Evolutionary conservation across 495 filamentous ascomycete species (phyloP).

Genomic region (Penicilliopsis zonata): DNA sequence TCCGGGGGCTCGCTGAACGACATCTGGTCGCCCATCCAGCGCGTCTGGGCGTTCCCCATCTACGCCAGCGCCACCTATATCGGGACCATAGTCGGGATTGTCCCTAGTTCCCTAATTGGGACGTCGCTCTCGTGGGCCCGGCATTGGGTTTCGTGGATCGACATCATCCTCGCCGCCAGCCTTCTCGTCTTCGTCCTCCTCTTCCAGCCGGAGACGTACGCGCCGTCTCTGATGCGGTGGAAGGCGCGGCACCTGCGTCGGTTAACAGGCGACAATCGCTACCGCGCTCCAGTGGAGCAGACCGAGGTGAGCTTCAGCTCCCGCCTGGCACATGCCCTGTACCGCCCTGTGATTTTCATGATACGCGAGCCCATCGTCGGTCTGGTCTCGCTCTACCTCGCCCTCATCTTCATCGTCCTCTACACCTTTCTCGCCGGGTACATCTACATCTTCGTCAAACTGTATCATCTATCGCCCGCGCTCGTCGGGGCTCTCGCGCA

Average conservation of each 20-base stretch:
- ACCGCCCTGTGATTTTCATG: constrained; percentile 25
- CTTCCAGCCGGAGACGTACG: constrained; percentile 31
- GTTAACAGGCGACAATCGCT: constrained; percentile 22
- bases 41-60: constrained; percentile 25
- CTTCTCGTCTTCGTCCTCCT: constrained; percentile 19
- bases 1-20: constrained; percentile 31
- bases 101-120: constrained; percentile 26
- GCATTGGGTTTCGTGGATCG: constrained; percentile 33
- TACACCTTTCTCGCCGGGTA: constrained; percentile 52
- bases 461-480: constrained; percentile 33
- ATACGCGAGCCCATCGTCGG: constrained; percentile 29
- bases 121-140: constrained; percentile 15
- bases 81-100: constrained; percentile 23
- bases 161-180: constrained; percentile 22
- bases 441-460: constrained; percentile 41
- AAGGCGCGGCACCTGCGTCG: constrained; percentile 27
- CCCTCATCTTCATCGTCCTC: constrained; percentile 45
- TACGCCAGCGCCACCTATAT: constrained; percentile 23
- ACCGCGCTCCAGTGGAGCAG: constrained; percentile 26
- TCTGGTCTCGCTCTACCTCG: constrained; percentile 36
- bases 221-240: constrained; percentile 28
- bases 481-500: constrained; percentile 41
- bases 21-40: constrained; percentile 24
- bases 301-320: constrained; percentile 12
- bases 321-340: constrained; percentile 20